A percentile compares a stretch with the other conserved stretches of the same genome.
These are phyloP conservation scores for Pythium coloratum DNA, from an alignment of 352 stramenopile species.

Conservation along the genomic window DNA sequence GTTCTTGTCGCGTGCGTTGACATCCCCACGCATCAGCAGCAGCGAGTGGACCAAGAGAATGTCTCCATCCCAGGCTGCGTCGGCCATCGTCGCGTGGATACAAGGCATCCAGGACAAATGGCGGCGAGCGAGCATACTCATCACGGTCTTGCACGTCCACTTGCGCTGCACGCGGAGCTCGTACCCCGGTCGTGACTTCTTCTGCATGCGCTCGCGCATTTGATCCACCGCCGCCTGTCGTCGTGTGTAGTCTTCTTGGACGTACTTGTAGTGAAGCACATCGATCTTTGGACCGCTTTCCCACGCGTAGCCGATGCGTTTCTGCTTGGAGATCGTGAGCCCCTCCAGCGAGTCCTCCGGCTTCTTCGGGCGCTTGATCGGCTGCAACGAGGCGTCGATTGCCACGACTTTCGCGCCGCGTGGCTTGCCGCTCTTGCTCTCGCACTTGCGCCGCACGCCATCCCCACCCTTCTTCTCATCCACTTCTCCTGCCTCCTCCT, in stretches of 20 bases:
- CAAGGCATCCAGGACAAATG: constrained; percentile 74
- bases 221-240: constrained; percentile 55
- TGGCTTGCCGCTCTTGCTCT: constrained; percentile 12
- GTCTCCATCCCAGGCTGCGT: constrained; percentile 76
- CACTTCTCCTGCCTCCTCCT: constrained; percentile 24
- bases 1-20: constrained; percentile 53
- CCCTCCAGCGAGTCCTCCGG: constrained; percentile 29
- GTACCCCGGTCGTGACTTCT: constrained; percentile 63
- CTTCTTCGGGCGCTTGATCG: constrained; percentile 23
- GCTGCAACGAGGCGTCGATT: constrained; percentile 15
- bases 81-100: constrained; percentile 52
- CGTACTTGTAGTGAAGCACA: constrained; percentile 66
- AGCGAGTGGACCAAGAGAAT: constrained; percentile 70
- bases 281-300: constrained; percentile 61
- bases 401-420: constrained; percentile 33
- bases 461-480: constrained; percentile 19
- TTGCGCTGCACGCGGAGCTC: constrained; percentile 56
- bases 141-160: constrained; percentile 51
- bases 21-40: constrained; percentile 48
- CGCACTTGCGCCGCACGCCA: constrained; percentile 11
- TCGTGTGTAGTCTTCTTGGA: constrained; percentile 62
- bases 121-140: constrained; percentile 47
- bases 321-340: constrained; percentile 47
- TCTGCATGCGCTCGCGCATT: constrained; percentile 54
- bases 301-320: constrained; percentile 65